A percentile compares a stretch with the other conserved stretches of the same genome.
Conservation (phyloP, 257 asterid species). For the Rehmannia glutinosa region DNA sequence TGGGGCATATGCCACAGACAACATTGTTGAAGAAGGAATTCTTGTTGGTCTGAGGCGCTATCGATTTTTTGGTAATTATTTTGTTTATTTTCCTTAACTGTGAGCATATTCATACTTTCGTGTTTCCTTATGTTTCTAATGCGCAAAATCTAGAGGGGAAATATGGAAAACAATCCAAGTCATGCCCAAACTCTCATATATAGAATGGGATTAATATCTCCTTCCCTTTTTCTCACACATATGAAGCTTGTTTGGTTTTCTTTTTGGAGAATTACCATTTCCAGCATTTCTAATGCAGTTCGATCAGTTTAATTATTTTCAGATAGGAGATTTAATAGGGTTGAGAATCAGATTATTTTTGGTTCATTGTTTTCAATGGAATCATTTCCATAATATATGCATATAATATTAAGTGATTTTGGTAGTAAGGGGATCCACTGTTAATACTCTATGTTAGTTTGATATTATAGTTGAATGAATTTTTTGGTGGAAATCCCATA, state of each 20-base stretch:
- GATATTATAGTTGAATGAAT: too few relatives aligned
- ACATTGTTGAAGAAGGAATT: conserved; percentile 50
- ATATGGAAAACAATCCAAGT: not conserved
- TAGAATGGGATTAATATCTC: not conserved
- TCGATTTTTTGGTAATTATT: conserved; percentile 62
- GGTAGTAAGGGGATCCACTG: too few relatives aligned
- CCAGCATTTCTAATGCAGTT: not conserved
- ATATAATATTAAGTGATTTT: too few relatives aligned
- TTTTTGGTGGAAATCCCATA: too few relatives aligned
- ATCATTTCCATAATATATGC: too few relatives aligned
- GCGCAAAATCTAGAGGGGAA: not conserved
- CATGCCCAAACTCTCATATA: not conserved
- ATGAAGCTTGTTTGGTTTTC: not conserved
- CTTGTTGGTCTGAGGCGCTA: conserved; percentile 66
- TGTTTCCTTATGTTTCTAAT: not conserved
- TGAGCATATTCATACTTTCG: not conserved
- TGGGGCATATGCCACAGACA: conserved; percentile 15
- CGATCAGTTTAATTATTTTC: too few relatives aligned
- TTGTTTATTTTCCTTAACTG: conserved; percentile 1
- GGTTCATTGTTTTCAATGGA: too few relatives aligned
- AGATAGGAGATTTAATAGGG: too few relatives aligned
- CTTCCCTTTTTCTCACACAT: not conserved
- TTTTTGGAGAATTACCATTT: not conserved
- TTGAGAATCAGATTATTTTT: too few relatives aligned
- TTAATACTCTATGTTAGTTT: too few relatives aligned